Evolutionary conservation across 495 filamentous ascomycete genomes (phyloP), one percentile per base, ranked within the genome.

Genomic region (Gamarada debralockiae): DNA sequence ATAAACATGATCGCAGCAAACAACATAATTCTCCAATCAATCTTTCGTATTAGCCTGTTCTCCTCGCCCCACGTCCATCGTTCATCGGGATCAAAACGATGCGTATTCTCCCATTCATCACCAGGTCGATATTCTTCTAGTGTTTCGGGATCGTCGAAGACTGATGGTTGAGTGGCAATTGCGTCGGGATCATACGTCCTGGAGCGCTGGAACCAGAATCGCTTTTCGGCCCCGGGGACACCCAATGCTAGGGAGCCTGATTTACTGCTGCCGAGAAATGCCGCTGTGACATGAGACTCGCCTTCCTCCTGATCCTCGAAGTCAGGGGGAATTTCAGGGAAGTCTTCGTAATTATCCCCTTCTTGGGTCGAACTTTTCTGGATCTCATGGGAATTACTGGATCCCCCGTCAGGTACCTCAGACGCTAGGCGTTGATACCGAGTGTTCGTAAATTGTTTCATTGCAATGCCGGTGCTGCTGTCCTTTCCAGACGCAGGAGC

Each of bases 11-110:
- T 62, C 41, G 67, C 0, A n/a, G 14, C 37, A 42, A n/a, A 41
- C 20, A 60, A 53, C 60, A 59, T 58, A 27, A 58, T 58, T 29
- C 57, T 61, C 9, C 27, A 45, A 25, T 60, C 54, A 65, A 85
- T 80, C 74, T 85, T 91, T 40, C 75, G 70, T 3, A 92, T 74
- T 6, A 92, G 62, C 1, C 68, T 71, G 55, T 80, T 81, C 64
- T 92, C 89, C 61, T 91, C 87, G 13, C 73, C 63, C 60, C 80
- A 77, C 0, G 77, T 77, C 87, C 89, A 92, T 48, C 84, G 72
- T 38, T 83, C 86, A 0, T 80, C 69, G 0, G 89, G 84, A 53
- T 92, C 86, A 68, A 83, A 92, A 15, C 88, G 82, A 66, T 91
- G 87, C n/a, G 68, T 63, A 0, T 85, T 84, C 66, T 89, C 85